Conservation (phyloP, 2,329 filamentous ascomycete species). For the Nannizzia gypsea region DNA sequence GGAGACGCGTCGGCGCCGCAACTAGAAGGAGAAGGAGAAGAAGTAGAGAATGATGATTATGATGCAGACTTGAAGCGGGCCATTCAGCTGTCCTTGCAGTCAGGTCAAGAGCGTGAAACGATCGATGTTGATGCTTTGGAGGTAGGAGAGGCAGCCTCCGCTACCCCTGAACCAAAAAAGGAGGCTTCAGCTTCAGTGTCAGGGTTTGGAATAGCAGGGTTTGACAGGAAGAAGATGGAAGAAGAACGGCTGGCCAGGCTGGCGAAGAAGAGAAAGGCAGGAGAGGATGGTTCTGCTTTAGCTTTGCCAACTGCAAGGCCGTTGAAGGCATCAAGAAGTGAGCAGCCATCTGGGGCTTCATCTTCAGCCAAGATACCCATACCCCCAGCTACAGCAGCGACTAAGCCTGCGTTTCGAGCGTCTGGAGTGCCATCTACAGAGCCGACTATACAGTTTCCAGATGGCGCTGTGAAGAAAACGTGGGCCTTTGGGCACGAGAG, state of each 20-base stretch:
- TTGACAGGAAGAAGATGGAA: slow-evolving; percentile 78
- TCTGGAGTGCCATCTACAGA: not conserved
- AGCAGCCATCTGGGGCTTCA: not conserved
- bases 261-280: slow-evolving; percentile 48
- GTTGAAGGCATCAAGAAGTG: slow-evolving; percentile 18
- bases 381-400: not conserved
- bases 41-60: not conserved
- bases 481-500: slow-evolving; percentile 56
- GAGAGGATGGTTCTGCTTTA: slow-evolving; percentile 26
- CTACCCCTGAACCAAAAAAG: not conserved
- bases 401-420: not conserved
- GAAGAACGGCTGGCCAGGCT: slow-evolving; percentile 63
- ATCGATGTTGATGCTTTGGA: not conserved
- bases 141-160: not conserved
- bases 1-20: not conserved
- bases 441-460: slow-evolving; percentile 36
- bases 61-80: slow-evolving; percentile 16
- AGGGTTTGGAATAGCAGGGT: slow-evolving; percentile 34
- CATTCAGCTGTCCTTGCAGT: slow-evolving; percentile 20
- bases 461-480: slow-evolving; percentile 68
- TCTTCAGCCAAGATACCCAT: not conserved
- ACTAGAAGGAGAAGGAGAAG: not conserved
- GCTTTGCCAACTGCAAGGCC: slow-evolving; percentile 17
- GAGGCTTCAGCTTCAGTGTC: not conserved
- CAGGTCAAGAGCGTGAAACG: slow-evolving; percentile 8